Conservation (phyloP, 2,329 filamentous ascomycete genomes). For the Cladosporium sp. region DNA sequence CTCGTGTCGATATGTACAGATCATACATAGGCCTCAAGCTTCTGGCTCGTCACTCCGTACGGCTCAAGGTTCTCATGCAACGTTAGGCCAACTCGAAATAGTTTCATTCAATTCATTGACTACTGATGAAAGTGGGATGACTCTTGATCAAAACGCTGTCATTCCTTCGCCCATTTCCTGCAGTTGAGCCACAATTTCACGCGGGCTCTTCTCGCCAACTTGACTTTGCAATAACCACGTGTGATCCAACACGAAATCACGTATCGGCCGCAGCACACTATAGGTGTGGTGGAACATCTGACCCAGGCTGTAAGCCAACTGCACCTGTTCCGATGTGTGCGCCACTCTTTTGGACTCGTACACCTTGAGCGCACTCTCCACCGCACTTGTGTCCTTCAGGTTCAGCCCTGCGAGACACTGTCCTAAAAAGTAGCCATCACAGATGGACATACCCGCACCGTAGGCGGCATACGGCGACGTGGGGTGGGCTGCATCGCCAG, state of each 20-base stretch:
- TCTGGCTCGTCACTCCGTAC: too few species aligned
- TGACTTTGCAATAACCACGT: slow-evolving; percentile 2
- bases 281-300: slow-evolving; percentile 10
- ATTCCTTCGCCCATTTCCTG: neutral
- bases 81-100: too few species aligned
- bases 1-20: too few species aligned
- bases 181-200: neutral
- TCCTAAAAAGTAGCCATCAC: neutral
- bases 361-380: neutral
- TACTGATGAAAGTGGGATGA: too few species aligned
- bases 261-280: neutral
- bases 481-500: slow-evolving; percentile 43
- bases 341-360: slow-evolving; percentile 3
- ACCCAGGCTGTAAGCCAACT: neutral
- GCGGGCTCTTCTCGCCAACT: slow-evolving; percentile 1
- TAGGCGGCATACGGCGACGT: slow-evolving; percentile 35
- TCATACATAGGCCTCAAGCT: too few species aligned
- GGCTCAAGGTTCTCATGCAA: too few species aligned
- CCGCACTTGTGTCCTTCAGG: neutral
- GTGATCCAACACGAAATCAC: neutral
- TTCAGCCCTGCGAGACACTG: neutral
- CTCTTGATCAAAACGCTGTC: neutral
- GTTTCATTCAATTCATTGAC: too few species aligned
- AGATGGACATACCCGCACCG: neutral
- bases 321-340: slow-evolving; percentile 3